Conservation (phyloP, 495 filamentous ascomycete species). For the Penicillium malachiteum region DNA sequence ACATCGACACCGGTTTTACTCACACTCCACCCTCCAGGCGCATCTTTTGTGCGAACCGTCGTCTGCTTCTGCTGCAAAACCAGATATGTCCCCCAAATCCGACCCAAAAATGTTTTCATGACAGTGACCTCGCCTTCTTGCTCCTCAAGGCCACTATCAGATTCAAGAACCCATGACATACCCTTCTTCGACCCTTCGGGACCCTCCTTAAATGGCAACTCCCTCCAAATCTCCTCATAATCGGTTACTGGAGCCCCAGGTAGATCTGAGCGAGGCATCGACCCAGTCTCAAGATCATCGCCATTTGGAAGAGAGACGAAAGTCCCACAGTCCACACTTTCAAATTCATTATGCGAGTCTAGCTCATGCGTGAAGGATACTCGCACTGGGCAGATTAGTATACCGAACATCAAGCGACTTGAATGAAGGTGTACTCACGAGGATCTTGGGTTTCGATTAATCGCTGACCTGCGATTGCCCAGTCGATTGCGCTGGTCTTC, state of each 20-base stretch:
- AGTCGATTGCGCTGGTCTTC: slow-evolving; percentile 32
- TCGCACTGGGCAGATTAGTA: slow-evolving; percentile 16
- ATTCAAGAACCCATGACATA: slow-evolving; percentile 40
- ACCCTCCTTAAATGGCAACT: slow-evolving; percentile 26
- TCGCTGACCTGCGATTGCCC: slow-evolving; percentile 42
- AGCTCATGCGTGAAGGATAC: slow-evolving; percentile 44
- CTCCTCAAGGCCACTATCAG: slow-evolving; percentile 12
- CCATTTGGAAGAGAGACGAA: slow-evolving; percentile 41
- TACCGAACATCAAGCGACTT: neutral
- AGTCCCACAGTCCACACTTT: slow-evolving; percentile 37
- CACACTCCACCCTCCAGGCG: slow-evolving; percentile 20
- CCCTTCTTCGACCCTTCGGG: slow-evolving; percentile 23
- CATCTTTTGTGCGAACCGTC: slow-evolving; percentile 10
- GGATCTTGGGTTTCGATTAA: slow-evolving; percentile 32
- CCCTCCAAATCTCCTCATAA: slow-evolving; percentile 44
- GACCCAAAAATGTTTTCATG: slow-evolving; percentile 36
- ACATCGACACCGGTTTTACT: slow-evolving; percentile 31
- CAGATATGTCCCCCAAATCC: slow-evolving; percentile 39
- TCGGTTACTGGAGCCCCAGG: slow-evolving; percentile 33
- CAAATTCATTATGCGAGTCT: slow-evolving; percentile 40
- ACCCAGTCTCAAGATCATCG: slow-evolving; percentile 40
- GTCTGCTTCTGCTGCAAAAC: slow-evolving; percentile 34
- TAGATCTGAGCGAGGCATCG: slow-evolving; percentile 39
- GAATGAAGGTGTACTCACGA: slow-evolving; percentile 13
- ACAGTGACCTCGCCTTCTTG: slow-evolving; percentile 26